Conservation (phyloP, 2,329 filamentous ascomycete genomes). For the Pyrenochaeta sp. region DNA sequence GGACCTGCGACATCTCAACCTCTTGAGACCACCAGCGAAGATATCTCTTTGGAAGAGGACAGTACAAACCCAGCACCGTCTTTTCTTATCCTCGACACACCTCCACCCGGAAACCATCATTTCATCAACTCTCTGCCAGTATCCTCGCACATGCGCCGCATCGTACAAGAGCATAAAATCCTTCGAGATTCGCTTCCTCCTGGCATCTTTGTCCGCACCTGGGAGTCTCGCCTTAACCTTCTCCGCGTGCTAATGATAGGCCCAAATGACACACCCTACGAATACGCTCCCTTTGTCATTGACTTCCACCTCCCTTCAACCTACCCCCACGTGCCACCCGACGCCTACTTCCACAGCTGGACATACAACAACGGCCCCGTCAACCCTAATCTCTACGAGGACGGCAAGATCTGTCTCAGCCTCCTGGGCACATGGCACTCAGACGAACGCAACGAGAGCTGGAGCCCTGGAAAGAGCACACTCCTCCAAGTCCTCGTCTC, state of each 20-base stretch:
- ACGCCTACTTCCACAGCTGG: conserved; percentile 68
- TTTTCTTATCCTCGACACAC: conserved; percentile 47
- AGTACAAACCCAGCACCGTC: conserved; percentile 18
- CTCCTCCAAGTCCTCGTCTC: conserved; percentile 66
- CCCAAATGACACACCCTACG: conserved; percentile 66
- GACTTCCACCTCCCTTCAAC: conserved; percentile 60
- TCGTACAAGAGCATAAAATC: conserved; percentile 67
- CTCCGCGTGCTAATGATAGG: conserved; percentile 66
- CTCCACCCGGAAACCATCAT: conserved; percentile 43
- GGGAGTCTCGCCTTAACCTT: conserved; percentile 66
- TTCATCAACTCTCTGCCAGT: conserved; percentile 51
- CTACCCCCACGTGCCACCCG: conserved; percentile 62
- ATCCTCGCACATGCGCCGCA: conserved; percentile 58
- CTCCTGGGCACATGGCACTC: conserved; percentile 67
- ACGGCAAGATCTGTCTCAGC: conserved; percentile 67
- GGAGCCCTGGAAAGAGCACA: conserved; percentile 61
- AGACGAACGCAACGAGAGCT: conserved; percentile 60
- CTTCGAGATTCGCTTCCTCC: conserved; percentile 61
- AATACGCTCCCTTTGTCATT: conserved; percentile 67
- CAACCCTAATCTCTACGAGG: conserved; percentile 69
- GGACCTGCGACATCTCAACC: conserved; percentile 25
- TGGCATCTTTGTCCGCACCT: conserved; percentile 65
- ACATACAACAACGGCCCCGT: conserved; percentile 60
- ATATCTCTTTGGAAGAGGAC: conserved; percentile 12
- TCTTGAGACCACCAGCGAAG: conserved; percentile 1